phyloP scores from a whole-genome alignment of 2,329 filamentous ascomycete genomes.

The Aspergillus pseudonomiae region DNA sequence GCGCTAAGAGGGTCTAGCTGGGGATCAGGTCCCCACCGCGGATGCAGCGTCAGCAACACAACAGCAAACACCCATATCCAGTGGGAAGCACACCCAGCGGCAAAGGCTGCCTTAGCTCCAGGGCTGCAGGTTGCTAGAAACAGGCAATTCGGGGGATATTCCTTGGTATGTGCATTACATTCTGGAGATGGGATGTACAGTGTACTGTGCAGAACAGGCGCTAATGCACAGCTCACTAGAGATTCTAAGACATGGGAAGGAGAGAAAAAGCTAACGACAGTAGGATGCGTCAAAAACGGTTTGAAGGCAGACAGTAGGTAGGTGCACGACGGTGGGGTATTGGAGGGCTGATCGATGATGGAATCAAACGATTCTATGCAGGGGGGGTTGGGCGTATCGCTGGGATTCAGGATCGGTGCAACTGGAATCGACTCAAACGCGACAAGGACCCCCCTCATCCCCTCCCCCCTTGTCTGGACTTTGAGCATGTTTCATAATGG shows the following conservation, averaged over 20 bases:
- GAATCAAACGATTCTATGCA: not conserved
- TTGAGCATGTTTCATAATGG: not conserved
- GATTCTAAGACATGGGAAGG: not conserved
- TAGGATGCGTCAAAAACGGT: not conserved
- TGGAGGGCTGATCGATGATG: not conserved
- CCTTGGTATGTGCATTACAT: not conserved
- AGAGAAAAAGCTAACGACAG: not conserved
- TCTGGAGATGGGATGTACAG: not conserved
- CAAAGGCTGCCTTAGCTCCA: not conserved
- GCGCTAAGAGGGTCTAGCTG: not conserved
- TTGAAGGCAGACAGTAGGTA: not conserved
- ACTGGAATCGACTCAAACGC: not conserved
- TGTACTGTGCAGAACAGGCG: not conserved
- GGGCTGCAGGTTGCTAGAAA: not conserved
- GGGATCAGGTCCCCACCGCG: not conserved
- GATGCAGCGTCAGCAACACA: not conserved
- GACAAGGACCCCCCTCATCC: not conserved
- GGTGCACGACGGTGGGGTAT: not conserved
- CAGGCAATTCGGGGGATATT: not conserved
- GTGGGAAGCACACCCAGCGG: not conserved
- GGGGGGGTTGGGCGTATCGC: slow-evolving; percentile 4
- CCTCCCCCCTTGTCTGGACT: not conserved
- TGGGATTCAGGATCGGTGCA: not conserved
- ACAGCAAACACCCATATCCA: not conserved
- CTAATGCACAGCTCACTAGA: not conserved